A percentile compares a stretch with the other conserved stretches of the same genome.
Conservation (phyloP, 805 yeast genomes). For the Blastobotrys peoriensis region DNA sequence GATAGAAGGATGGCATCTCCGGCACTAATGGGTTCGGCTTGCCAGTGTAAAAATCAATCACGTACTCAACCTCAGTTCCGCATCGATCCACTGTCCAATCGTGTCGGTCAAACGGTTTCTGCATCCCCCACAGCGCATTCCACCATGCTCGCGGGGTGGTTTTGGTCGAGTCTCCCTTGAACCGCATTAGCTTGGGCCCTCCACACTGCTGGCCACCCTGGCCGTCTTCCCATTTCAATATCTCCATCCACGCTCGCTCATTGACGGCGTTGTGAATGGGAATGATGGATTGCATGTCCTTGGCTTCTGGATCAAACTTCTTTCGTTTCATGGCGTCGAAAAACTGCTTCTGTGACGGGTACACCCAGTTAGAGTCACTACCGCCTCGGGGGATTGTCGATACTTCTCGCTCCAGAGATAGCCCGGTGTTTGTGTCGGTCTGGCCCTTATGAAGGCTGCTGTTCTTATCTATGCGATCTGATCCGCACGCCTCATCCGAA, state of each 20-base stretch:
- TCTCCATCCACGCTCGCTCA: slow-evolving; percentile 86
- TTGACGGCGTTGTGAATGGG: slow-evolving; percentile 93
- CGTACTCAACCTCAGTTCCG: slow-evolving; percentile 79
- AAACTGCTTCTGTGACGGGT: slow-evolving; percentile 93
- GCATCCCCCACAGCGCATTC: slow-evolving; percentile 52
- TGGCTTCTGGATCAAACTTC: slow-evolving; percentile 74
- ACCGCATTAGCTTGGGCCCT: slow-evolving; percentile 76
- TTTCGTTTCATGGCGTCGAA: slow-evolving; percentile 91
- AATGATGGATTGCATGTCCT: slow-evolving; percentile 83
- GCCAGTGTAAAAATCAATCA: slow-evolving; percentile 81
- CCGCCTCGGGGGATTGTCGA: slow-evolving; percentile 82
- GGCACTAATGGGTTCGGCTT: slow-evolving; percentile 42
- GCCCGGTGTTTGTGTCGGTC: slow-evolving; percentile 19
- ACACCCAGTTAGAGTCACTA: slow-evolving; percentile 69
- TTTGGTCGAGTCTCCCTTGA: slow-evolving; percentile 82
- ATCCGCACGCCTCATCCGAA: slow-evolving; percentile 26
- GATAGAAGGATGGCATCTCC: slow-evolving; percentile 54
- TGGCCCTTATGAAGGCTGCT: background rate
- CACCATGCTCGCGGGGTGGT: slow-evolving; percentile 84
- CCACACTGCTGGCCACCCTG: slow-evolving; percentile 49
- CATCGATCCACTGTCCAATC: slow-evolving; percentile 90
- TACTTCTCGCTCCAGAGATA: slow-evolving; percentile 70
- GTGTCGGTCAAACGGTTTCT: slow-evolving; percentile 89
- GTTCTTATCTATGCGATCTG: slow-evolving; percentile 16
- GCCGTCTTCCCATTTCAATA: slow-evolving; percentile 67